Evolutionary conservation across 441 rosid species (phyloP).

Genomic region (Cnidoscolus chayamansa): DNA sequence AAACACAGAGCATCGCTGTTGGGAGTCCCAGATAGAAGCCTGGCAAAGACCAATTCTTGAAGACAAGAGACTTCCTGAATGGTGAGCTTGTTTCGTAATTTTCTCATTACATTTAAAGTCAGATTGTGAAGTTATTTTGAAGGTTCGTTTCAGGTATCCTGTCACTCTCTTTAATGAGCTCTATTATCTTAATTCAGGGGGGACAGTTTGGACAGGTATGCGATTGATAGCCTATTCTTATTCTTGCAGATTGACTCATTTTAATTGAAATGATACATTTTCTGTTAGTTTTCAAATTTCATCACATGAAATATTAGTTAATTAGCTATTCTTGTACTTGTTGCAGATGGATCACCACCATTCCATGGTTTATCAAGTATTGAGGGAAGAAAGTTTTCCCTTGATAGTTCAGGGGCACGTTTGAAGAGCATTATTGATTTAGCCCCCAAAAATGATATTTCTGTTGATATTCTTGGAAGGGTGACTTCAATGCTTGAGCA

Average conservation of each 20-base stretch:
- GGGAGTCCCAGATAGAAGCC: constrained; percentile 80
- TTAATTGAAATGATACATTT: background rate
- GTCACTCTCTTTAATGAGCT: constrained; percentile 86
- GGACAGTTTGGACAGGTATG: constrained; percentile 87
- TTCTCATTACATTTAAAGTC: background rate
- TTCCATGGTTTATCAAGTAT: constrained; percentile 55
- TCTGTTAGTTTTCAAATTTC: background rate
- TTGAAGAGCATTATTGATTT: constrained; percentile 29
- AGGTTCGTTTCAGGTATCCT: constrained; percentile 58
- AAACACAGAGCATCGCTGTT: constrained; percentile 51
- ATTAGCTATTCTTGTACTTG: background rate
- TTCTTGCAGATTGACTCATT: background rate
- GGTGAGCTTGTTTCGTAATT: constrained; percentile 41
- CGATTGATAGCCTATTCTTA: constrained; percentile 6
- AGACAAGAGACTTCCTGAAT: constrained; percentile 46
- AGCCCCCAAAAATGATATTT: constrained; percentile 38
- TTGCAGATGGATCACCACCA: constrained; percentile 76
- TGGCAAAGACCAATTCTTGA: constrained; percentile 70
- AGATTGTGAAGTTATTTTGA: constrained; percentile 19
- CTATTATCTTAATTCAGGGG: constrained; percentile 84
- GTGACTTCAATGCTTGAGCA: constrained; percentile 60
- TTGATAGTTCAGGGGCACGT: constrained; percentile 48
- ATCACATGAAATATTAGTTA: background rate
- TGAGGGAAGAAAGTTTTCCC: constrained; percentile 65
- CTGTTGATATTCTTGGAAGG: constrained; percentile 61